These are phyloP conservation scores for Populus euphratica DNA, from an alignment of 345 rosid genomes.

Conservation along the genomic window DNA sequence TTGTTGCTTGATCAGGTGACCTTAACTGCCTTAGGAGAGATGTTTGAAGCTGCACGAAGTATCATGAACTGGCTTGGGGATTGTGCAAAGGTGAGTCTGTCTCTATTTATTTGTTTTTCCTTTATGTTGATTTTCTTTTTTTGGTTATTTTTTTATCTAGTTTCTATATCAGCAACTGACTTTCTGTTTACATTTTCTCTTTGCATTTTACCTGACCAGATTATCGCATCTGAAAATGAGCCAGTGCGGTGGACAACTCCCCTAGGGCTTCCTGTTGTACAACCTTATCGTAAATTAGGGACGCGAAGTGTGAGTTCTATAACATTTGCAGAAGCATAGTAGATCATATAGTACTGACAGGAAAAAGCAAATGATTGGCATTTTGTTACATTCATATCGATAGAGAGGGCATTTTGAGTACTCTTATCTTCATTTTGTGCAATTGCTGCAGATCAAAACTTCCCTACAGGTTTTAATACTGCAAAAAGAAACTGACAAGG, in stretches of 20 bases:
- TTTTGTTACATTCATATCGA: conserved; percentile 1
- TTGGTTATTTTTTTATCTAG: background rate
- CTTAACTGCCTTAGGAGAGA: conserved; percentile 80
- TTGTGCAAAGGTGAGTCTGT: conserved; percentile 75
- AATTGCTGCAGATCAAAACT: conserved; percentile 72
- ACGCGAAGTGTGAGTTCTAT: conserved; percentile 59
- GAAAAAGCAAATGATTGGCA: background rate
- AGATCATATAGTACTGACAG: background rate
- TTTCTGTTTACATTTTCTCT: background rate
- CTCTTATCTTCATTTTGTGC: conserved; percentile 9
- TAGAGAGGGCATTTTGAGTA: conserved; percentile 10
- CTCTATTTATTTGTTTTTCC: background rate
- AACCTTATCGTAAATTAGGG: conserved; percentile 80
- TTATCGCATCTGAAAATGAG: conserved; percentile 83
- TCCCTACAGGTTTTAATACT: conserved; percentile 86
- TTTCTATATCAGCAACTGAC: background rate
- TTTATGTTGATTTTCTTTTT: background rate
- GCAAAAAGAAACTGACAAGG: conserved; percentile 86
- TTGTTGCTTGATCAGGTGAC: conserved; percentile 56
- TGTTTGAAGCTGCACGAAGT: conserved; percentile 93
- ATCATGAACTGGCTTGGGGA: conserved; percentile 97
- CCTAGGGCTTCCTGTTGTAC: conserved; percentile 97
- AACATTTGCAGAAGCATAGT: background rate
- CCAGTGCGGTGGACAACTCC: conserved; percentile 96
- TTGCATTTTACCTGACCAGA: conserved; percentile 33